Evolutionary conservation across 345 rosid species (phyloP), one percentile per base, ranked within the genome.

Genomic region (Rubroshorea leprosula): DNA sequence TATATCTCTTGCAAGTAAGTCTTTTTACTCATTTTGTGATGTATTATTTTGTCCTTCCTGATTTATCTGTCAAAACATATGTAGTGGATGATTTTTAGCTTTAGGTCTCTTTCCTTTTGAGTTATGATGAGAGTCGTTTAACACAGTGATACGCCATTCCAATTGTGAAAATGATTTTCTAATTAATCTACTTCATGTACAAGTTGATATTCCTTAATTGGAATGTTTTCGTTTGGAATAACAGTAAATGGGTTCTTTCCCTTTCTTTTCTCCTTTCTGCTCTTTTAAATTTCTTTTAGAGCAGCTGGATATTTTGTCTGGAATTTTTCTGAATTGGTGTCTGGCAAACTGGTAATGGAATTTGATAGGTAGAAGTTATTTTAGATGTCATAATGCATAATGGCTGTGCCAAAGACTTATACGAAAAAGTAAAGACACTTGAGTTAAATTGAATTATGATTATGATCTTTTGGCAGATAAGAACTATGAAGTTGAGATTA

Each of bases 1-100:
- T 85, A 72, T 94, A 90, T 68, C 93, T 90, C 61, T 67, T 94
- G 78, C 97, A 94, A 80, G 99, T 90, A 70, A 71, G 85, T 60
- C 22, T 38, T 46, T 20, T 20, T 26, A 3, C 13, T 43, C 18
- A 20, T 4, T n/a, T 54, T n/a, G 4, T 2, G 10, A 1, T 15
- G 14, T 44, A 14, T 14, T 44, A 44, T 16, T 16, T 10, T 44
- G 1, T 20, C 1, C 14, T 38, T n/a, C n/a, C n/a, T 23, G 17
- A 1, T 20, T 21, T 39, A 23, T 21, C 60, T 18, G 6, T 23
- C 3, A 22, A 31, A 24, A 11, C 27, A 35, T 10, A 35, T 35
- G 31, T 27, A 27, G 4, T n/a, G n/a, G n/a, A n/a, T n/a, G n/a
- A n/a, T n/a, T n/a, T n/a, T n/a, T n/a, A n/a, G n/a, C n/a, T n/a